Evolutionary conservation across 2,329 filamentous ascomycete species (phyloP), one percentile per base, ranked within the genome.

Genomic region (Apiospora phragmitis): DNA sequence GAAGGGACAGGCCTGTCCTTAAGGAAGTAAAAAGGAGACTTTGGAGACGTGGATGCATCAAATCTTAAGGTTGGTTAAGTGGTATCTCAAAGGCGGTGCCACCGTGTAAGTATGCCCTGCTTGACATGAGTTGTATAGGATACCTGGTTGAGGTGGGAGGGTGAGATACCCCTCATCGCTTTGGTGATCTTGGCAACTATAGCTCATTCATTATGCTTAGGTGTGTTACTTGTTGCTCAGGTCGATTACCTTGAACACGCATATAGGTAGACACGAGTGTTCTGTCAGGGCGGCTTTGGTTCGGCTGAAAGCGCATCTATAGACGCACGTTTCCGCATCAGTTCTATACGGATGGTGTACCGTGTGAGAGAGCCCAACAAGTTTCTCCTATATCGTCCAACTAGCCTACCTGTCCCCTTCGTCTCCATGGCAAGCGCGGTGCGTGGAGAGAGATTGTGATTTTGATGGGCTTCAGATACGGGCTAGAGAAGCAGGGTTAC

Each of bases 361-460:
- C 16, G 26, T 14, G 24, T 32, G 51, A 51, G 24, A 55, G 51
- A 51, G 29, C 51, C 51, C 51, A 59, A 59, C 51, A 59, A 59
- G 51, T 59, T 59, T 62, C 55, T 38, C 55, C 55, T 62, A 32
- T 24, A 62, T 11, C n/a, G 47, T 24, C 11, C 4, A 24, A 24
- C n/a, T 49, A 21, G 18, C 21, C 4, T 49, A 42, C 41, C 12
- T 47, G 18, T 47, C 43, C n/a, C 18, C 43, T 47, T 47, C 6
- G 43, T 47, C 43, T 47, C 51, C 29, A 16, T 59, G 51, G 26
- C 51, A 59, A 59, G 51, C 51, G 55, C 21, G 55, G 32, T 62
- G 55, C 55, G 55, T 62, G 55, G 55, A 62, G 55, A 24, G 47
- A 62, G 32, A 38, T 35, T 62, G 55, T 62, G 55, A 38, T 62